Evolutionary conservation across 805 yeast species (phyloP).

Genomic region (Hanseniaspora mollemarum): DNA sequence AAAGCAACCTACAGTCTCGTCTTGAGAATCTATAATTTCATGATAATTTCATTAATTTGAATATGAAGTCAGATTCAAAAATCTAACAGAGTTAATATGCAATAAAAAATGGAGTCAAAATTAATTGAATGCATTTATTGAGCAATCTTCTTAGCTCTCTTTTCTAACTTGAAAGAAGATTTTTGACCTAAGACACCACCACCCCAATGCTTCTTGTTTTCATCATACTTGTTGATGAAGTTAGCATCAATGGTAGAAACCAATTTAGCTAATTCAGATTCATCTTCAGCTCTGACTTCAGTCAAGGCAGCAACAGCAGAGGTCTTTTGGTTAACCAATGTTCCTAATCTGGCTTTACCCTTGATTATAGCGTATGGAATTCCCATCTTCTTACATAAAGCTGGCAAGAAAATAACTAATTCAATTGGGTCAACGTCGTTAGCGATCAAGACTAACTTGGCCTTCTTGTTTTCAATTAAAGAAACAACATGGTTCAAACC

Average conservation of each 20-base stretch:
- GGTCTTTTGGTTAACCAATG: conserved; percentile 94
- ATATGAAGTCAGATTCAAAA: neutral
- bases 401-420: conserved; percentile 93
- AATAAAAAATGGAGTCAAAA: neutral
- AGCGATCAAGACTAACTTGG: conserved; percentile 92
- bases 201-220: conserved; percentile 98
- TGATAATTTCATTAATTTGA: neutral
- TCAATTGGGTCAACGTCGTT: conserved; percentile 99
- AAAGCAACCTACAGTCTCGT: conserved; percentile 16
- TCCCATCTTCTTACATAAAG: conserved; percentile 98
- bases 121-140: conserved; percentile 1
- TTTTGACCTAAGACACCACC: conserved; percentile 97
- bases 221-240: conserved; percentile 91
- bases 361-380: conserved; percentile 96
- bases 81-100: neutral
- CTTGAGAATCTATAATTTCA: conserved; percentile 15
- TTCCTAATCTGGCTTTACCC: conserved; percentile 98
- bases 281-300: conserved; percentile 89
- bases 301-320: conserved; percentile 95
- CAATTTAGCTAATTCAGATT: conserved; percentile 85
- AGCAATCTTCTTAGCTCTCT: conserved; percentile 51
- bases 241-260: conserved; percentile 86
- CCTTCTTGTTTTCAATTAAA: conserved; percentile 95
- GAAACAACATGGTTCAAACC: conserved; percentile 99
- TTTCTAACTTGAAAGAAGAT: conserved; percentile 74